Conservation (phyloP, 2,329 filamentous ascomycete genomes). For the Fusarium sp. region DNA sequence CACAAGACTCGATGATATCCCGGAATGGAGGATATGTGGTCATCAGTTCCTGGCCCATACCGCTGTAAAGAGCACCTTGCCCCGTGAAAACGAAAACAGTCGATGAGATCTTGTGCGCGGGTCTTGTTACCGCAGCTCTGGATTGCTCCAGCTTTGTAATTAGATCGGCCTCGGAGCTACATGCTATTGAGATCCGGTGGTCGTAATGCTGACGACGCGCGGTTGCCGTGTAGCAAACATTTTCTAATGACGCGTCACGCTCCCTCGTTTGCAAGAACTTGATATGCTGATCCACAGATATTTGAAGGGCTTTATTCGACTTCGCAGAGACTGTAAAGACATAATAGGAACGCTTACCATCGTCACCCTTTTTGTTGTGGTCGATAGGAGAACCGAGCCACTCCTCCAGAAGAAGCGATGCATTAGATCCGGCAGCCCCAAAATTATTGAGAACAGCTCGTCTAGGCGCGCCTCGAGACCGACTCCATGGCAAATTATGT, state of each 20-base stretch:
- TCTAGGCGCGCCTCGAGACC: not conserved
- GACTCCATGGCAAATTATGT: not conserved
- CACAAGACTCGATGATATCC: not conserved
- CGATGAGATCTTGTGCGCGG: too few species aligned
- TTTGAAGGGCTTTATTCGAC: not conserved
- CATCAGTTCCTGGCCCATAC: not conserved
- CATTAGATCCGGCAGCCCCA: slow-evolving; percentile 5
- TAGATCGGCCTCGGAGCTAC: too few species aligned
- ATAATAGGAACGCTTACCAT: not conserved
- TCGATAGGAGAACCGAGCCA: too few species aligned
- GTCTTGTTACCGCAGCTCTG: too few species aligned
- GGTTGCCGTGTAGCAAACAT: not conserved
- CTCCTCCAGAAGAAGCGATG: slow-evolving; percentile 4
- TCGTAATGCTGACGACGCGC: not conserved
- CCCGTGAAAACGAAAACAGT: slow-evolving; percentile 1
- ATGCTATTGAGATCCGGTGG: not conserved
- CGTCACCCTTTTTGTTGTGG: too few species aligned
- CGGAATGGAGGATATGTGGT: not conserved
- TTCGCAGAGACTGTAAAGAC: not conserved
- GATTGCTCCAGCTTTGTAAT: not conserved
- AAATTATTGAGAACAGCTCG: slow-evolving; percentile 9
- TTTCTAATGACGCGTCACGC: too few species aligned
- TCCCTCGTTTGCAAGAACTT: too few species aligned
- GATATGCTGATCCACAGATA: too few species aligned
- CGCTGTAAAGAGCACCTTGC: not conserved